phyloP scores from a whole-genome alignment of 208 protist genomes.

The Leishmania amazonensis region DNA sequence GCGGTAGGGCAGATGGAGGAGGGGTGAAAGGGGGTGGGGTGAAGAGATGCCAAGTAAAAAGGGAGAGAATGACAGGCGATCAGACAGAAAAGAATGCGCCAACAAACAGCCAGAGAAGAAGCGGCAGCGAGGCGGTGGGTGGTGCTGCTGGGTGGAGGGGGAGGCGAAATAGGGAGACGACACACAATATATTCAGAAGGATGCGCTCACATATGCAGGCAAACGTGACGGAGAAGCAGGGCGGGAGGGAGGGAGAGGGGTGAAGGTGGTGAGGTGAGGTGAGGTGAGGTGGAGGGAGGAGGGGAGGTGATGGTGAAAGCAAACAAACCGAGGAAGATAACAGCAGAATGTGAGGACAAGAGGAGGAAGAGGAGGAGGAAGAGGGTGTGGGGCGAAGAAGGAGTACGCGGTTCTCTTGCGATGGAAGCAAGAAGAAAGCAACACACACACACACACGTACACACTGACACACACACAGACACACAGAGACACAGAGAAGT shows the following conservation, averaged over 20 bases:
- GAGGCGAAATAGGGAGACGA: not conserved
- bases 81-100: not conserved
- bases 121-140: not conserved
- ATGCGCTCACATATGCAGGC: not conserved
- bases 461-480: not conserved
- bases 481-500: not conserved
- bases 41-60: not conserved
- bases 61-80: not conserved
- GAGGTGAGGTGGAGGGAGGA: not conserved
- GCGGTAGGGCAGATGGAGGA: not conserved
- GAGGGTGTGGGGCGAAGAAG: not conserved
- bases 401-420: not conserved
- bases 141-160: not conserved
- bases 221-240: not conserved
- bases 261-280: not conserved
- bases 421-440: not conserved
- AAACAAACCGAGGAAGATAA: not conserved
- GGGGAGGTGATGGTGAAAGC: not conserved
- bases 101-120: not conserved
- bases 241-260: not conserved
- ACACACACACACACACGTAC: not conserved
- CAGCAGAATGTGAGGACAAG: not conserved
- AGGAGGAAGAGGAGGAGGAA: not conserved
- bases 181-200: not conserved
- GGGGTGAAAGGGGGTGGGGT: not conserved